Evolutionary conservation across 2,329 filamentous ascomycete genomes (phyloP).

Genomic region (Colletotrichum theobromicola): DNA sequence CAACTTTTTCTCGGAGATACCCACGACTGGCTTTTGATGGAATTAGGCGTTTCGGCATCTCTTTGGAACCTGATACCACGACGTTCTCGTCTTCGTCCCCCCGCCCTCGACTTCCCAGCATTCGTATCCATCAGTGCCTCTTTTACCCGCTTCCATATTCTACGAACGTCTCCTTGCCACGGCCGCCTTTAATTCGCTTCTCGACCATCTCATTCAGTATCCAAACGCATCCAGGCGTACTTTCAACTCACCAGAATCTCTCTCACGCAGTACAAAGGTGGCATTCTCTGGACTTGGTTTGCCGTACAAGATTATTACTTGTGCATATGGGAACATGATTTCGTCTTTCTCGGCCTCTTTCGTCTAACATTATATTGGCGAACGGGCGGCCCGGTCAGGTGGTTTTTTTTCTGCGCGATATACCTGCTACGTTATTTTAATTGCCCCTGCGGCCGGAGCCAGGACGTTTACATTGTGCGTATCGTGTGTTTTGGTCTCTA

Average conservation of each 20-base stretch:
- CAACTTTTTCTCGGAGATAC: conserved; percentile 22
- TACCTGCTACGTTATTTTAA: conserved; percentile 19
- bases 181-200: conserved; percentile 18
- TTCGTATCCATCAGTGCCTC: neutral
- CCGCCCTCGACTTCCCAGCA: conserved; percentile 9
- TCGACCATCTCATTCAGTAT: conserved; percentile 12
- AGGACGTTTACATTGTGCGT: neutral
- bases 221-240: conserved; percentile 6
- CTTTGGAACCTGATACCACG: conserved; percentile 23
- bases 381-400: neutral
- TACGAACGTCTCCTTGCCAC: neutral
- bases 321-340: conserved; percentile 17
- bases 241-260: neutral
- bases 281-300: conserved; percentile 7
- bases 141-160: neutral
- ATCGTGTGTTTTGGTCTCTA: neutral
- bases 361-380: neutral
- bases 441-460: neutral
- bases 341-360: neutral
- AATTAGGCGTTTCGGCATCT: conserved; percentile 24
- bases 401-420: conserved; percentile 9
- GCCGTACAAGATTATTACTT: conserved; percentile 4
- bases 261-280: neutral
- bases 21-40: conserved; percentile 20
- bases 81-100: conserved; percentile 10